phyloP scores from a whole-genome alignment of 305 asterid species.

The Solanum hybrid region DNA sequence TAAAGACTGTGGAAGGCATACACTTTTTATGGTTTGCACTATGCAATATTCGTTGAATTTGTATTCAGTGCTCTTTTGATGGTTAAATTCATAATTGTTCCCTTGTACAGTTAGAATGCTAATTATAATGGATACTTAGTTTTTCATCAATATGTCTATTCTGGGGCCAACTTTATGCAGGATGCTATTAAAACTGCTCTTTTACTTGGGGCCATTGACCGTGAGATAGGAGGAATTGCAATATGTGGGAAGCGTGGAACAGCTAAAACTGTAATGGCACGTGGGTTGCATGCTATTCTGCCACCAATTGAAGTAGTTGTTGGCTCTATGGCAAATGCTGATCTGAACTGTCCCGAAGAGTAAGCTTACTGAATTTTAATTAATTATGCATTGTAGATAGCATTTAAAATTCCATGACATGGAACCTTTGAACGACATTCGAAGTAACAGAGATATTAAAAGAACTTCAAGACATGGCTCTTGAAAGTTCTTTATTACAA shows the following conservation, averaged over 20 bases:
- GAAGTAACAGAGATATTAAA: background rate
- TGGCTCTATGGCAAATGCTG: constrained; percentile 82
- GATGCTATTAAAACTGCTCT: constrained; percentile 97
- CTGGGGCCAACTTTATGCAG: constrained; percentile 24
- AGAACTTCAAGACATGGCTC: background rate
- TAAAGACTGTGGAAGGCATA: background rate
- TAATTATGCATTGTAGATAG: background rate
- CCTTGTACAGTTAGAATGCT: background rate
- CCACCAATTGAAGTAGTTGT: constrained; percentile 92
- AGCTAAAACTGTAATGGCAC: constrained; percentile 97
- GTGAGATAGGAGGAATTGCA: constrained; percentile 96
- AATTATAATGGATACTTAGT: background rate
- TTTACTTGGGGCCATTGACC: constrained; percentile 93
- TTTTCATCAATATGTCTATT: background rate
- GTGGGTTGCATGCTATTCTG: constrained; percentile 93
- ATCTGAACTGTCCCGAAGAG: constrained; percentile 77
- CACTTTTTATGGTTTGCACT: background rate
- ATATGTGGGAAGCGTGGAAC: constrained; percentile 97
- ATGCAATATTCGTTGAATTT: background rate
- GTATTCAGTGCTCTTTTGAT: background rate
- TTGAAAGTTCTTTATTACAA: background rate
- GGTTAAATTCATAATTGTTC: background rate
- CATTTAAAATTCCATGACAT: background rate
- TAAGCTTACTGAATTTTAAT: constrained; percentile 24
- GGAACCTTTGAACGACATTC: background rate